A percentile compares a stretch with the other conserved stretches of the same genome.
These are phyloP conservation scores for Scheffersomyces lignicola DNA, from an alignment of 1,139 yeast genomes.

Conservation along the genomic window DNA sequence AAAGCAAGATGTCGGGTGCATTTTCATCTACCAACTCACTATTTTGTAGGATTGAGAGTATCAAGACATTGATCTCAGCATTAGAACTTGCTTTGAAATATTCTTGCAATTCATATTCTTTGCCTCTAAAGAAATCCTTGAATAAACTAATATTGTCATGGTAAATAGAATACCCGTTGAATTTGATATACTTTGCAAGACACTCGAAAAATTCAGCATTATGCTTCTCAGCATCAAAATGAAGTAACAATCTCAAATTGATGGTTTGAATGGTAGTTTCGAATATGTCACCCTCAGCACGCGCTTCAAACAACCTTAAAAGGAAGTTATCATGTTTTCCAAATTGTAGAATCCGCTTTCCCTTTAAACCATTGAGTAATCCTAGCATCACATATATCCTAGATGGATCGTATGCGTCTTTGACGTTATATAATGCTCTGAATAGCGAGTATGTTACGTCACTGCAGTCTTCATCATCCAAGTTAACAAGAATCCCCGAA, in stretches of 20 bases:
- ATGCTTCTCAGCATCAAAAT: constrained; percentile 19
- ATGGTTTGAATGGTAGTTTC: constrained; percentile 52
- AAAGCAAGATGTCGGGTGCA: constrained; percentile 13
- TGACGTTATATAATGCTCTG: constrained; percentile 44
- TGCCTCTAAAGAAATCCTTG: background rate
- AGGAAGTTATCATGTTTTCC: constrained; percentile 34
- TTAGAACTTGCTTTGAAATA: background rate
- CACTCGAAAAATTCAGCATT: constrained; percentile 24
- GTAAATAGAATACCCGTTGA: constrained; percentile 38
- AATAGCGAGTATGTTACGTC: constrained; percentile 32
- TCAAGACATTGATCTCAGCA: constrained; percentile 3
- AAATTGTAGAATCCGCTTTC: constrained; percentile 22
- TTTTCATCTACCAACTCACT: background rate
- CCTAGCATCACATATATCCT: constrained; percentile 65
- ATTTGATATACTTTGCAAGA: constrained; percentile 42
- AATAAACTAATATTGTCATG: constrained; percentile 31
- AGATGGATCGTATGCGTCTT: constrained; percentile 68
- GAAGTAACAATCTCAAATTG: constrained; percentile 46
- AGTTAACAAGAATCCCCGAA: constrained; percentile 37
- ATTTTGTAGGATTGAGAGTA: background rate
- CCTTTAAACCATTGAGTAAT: constrained; percentile 50
- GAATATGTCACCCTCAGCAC: constrained; percentile 61
- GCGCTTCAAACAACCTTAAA: constrained; percentile 48
- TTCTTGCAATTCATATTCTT: background rate
- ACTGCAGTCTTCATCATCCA: constrained; percentile 28